Percentiles rank a stretch among this genome's conserved stretches.
These are phyloP conservation scores for Lentinula novae-zelandiae DNA, from an alignment of 1,284 basidiomycete species.

Conservation along the genomic window DNA sequence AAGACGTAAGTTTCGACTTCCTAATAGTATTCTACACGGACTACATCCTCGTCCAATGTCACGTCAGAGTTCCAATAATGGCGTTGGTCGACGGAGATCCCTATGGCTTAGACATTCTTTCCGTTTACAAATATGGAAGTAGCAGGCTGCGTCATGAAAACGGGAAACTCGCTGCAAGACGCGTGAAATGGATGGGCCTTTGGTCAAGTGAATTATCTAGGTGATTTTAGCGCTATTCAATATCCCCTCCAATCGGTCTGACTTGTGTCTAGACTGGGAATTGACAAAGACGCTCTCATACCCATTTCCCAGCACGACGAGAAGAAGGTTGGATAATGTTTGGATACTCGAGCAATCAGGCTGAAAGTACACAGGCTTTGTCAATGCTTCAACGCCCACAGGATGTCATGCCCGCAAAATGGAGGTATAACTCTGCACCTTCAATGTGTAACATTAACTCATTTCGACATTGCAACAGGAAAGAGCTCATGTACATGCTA, in stretches of 20 bases:
- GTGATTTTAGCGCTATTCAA: conserved; percentile 32
- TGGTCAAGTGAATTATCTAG: conserved; percentile 58
- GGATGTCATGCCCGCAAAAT: conserved; percentile 50
- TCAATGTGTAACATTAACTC: neutral
- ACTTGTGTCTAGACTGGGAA: conserved; percentile 44
- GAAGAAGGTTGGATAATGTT: conserved; percentile 50
- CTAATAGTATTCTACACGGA: neutral
- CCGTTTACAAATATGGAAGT: conserved; percentile 79
- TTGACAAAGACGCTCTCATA: conserved; percentile 60
- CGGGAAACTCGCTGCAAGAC: conserved; percentile 55
- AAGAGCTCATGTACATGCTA: conserved; percentile 77
- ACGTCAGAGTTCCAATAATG: conserved; percentile 61
- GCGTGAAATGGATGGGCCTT: conserved; percentile 80
- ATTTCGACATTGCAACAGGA: conserved; percentile 37
- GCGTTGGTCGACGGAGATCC: conserved; percentile 89
- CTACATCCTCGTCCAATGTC: neutral
- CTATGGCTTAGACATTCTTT: conserved; percentile 85
- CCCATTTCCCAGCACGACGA: conserved; percentile 72
- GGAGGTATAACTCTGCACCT: conserved; percentile 55
- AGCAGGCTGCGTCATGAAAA: conserved; percentile 60
- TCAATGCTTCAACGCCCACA: conserved; percentile 54
- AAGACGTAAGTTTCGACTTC: conserved; percentile 5
- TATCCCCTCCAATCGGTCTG: neutral
- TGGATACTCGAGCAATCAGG: neutral
- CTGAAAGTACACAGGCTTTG: conserved; percentile 48